Percentiles rank a stretch among this genome's conserved stretches.
These are phyloP conservation scores for Mycena alexandri DNA, from an alignment of 768 basidiomycete genomes.

Conservation along the genomic window DNA sequence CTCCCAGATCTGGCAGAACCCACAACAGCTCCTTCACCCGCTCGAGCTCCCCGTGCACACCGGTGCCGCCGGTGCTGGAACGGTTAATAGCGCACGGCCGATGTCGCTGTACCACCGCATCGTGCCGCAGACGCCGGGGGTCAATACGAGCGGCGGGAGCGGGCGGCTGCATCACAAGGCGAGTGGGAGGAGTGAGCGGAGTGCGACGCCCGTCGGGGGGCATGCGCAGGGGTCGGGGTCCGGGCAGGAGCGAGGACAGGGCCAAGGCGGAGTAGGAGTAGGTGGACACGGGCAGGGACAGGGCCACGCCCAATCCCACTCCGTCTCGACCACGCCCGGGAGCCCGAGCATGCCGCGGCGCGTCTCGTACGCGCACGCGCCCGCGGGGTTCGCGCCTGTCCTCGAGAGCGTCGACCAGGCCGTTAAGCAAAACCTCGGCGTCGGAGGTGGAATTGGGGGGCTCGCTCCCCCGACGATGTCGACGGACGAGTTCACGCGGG, in stretches of 20 bases:
- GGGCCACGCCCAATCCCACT: too few species aligned
- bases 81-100: slow-evolving; percentile 52
- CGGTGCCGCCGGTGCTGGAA: slow-evolving; percentile 38
- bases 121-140: slow-evolving; percentile 50
- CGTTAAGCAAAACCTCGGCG: slow-evolving; percentile 62
- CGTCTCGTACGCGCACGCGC: slow-evolving; percentile 72
- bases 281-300: too few species aligned
- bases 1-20: slow-evolving; percentile 99
- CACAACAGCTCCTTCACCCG: slow-evolving; percentile 82
- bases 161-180: slow-evolving; percentile 28
- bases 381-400: slow-evolving; percentile 67
- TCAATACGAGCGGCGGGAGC: background rate
- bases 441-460: slow-evolving; percentile 43
- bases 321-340: slow-evolving; percentile 33
- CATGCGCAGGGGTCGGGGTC: background rate
- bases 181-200: slow-evolving; percentile 10
- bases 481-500: slow-evolving; percentile 91
- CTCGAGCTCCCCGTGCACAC: slow-evolving; percentile 67
- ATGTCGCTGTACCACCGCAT: slow-evolving; percentile 76
- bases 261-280: too few species aligned
- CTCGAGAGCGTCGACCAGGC: slow-evolving; percentile 85
- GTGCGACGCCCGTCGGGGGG: slow-evolving; percentile 31
- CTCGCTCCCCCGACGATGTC: slow-evolving; percentile 77
- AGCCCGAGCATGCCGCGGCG: slow-evolving; percentile 59
- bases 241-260: too few species aligned